Percentiles rank a stretch among this genome's conserved stretches.
Conservation (phyloP, 352 stramenopile genomes). For the Phytophthora ohioensis region DNA sequence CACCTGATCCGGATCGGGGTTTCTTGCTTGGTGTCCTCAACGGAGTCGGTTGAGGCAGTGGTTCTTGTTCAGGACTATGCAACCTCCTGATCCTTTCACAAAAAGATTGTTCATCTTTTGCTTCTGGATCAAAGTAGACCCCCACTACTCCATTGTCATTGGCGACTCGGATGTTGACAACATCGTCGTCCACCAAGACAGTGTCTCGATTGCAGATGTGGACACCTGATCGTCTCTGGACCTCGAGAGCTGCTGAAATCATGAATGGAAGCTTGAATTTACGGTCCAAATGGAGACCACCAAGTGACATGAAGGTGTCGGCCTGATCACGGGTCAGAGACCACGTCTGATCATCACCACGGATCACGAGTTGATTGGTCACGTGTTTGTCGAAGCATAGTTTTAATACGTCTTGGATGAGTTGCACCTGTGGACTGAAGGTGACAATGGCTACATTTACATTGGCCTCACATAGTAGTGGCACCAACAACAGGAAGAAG, state of each 20-base stretch:
- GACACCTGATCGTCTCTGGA: constrained; percentile 32
- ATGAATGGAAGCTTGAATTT: constrained; percentile 81
- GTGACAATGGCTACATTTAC: constrained; percentile 82
- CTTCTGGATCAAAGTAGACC: constrained; percentile 74
- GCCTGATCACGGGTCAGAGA: constrained; percentile 56
- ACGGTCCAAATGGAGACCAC: constrained; percentile 65
- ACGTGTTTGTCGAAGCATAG: constrained; percentile 59
- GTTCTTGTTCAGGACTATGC: constrained; percentile 7
- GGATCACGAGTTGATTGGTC: constrained; percentile 56
- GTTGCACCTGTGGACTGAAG: constrained; percentile 75
- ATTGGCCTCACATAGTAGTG: constrained; percentile 45
- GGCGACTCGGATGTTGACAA: constrained; percentile 76
- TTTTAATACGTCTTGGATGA: constrained; percentile 70
- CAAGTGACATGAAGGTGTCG: constrained; percentile 54
- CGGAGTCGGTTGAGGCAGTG: constrained; percentile 9
- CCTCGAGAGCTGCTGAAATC: constrained; percentile 69
- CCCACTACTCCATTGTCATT: constrained; percentile 78
- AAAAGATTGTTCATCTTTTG: constrained; percentile 47
- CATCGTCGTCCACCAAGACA: constrained; percentile 84
- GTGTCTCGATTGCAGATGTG: constrained; percentile 68
- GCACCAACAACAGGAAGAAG: constrained; percentile 72
- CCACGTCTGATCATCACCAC: constrained; percentile 73
- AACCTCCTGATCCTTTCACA: constrained; percentile 53
- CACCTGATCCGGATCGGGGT: constrained; percentile 10
- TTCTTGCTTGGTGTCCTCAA: constrained; percentile 40